Evolutionary conservation across 75 land plant species (phyloP).

Genomic region (Pseudotsuga menziesii): DNA sequence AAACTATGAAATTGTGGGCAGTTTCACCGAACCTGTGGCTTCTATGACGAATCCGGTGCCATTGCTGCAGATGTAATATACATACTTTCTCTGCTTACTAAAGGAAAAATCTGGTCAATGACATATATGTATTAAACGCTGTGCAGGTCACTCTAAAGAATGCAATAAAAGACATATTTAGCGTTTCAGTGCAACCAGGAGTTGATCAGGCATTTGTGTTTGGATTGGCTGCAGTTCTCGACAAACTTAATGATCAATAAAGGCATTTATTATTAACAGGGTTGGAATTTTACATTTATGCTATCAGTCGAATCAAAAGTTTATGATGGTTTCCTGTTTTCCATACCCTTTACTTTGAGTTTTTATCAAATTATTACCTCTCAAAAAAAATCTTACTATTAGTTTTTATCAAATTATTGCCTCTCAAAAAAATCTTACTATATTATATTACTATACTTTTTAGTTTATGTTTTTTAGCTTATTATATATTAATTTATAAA

Average conservation of each 20-base stretch:
- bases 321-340: no score
- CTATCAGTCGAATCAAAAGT: no score
- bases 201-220: slow-evolving; percentile 50
- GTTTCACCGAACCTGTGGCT: slow-evolving; percentile 30
- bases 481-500: no score
- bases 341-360: no score
- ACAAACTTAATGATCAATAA: slow-evolving; percentile 37
- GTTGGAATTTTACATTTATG: no score
- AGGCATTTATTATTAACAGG: no score
- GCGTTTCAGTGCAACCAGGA: slow-evolving; percentile 31
- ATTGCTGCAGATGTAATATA: slow-evolving; percentile 33
- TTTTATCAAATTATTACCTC: no score
- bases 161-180: slow-evolving; percentile 19
- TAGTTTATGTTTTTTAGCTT: no score
- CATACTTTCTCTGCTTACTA: not conserved
- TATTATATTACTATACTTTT: no score
- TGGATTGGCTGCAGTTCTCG: slow-evolving; percentile 51
- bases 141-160: not conserved
- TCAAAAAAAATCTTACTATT: no score
- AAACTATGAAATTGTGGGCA: slow-evolving; percentile 35
- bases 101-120: not conserved
- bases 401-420: no score
- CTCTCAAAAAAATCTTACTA: no score
- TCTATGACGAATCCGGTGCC: slow-evolving; percentile 25
- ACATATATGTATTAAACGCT: not conserved